Conservation (phyloP, 305 asterid species). For the Fraxinus nigra region DNA sequence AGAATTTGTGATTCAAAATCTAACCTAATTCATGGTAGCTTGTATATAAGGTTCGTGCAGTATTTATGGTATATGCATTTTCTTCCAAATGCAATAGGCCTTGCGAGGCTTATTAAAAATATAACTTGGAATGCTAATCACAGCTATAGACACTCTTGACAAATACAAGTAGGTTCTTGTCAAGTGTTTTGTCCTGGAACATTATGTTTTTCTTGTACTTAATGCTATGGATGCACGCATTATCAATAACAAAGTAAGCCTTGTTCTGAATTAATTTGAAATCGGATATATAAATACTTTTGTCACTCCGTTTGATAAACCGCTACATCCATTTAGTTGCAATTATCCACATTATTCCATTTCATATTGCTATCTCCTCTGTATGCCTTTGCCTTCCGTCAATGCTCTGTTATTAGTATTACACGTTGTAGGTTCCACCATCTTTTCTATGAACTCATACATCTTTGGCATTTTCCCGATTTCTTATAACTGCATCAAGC, state of each 20-base stretch:
- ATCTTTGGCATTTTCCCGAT: not conserved
- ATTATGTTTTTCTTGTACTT: not conserved
- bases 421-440: not conserved
- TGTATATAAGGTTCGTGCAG: not conserved
- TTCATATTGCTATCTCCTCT: not conserved
- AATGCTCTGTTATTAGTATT: not conserved
- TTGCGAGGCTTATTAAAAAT: not conserved
- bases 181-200: not conserved
- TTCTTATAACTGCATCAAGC: not conserved
- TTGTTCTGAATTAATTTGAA: not conserved
- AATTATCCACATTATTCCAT: not conserved
- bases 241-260: not conserved
- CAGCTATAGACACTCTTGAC: not conserved
- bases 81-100: not conserved
- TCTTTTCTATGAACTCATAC: not conserved
- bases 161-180: not conserved
- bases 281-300: not conserved
- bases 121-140: not conserved
- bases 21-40: not conserved
- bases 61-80: not conserved
- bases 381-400: not conserved
- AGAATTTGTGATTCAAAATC: not conserved
- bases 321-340: not conserved
- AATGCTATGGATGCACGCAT: not conserved
- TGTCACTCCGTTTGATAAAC: not conserved